phyloP scores from a whole-genome alignment of 1,284 basidiomycete species.

The Boletellus deceptivus region DNA sequence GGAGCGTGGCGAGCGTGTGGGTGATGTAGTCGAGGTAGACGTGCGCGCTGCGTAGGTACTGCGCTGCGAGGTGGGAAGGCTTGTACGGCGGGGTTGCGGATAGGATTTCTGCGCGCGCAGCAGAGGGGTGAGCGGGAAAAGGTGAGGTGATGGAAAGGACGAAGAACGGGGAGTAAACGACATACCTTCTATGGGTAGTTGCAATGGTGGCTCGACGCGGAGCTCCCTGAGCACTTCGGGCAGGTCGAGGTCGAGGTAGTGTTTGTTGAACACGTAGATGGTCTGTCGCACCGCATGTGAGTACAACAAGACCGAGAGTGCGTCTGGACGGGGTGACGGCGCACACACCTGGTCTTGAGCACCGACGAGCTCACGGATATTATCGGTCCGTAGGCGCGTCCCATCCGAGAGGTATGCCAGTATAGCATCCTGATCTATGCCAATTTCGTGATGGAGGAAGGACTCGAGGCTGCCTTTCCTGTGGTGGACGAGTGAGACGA shows the following conservation, averaged over 20 bases:
- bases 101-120: constrained; percentile 47
- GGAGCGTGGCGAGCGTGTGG: constrained; percentile 49
- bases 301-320: background rate
- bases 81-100: constrained; percentile 69
- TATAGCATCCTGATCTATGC: constrained; percentile 61
- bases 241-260: constrained; percentile 65
- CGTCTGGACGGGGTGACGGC: background rate
- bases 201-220: constrained; percentile 55
- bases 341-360: constrained; percentile 62
- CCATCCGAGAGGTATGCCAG: constrained; percentile 78
- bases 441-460: constrained; percentile 67
- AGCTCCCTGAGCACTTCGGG: constrained; percentile 60
- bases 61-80: constrained; percentile 59
- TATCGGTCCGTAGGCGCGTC: constrained; percentile 60
- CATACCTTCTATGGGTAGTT: constrained; percentile 66
- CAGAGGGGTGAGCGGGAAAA: background rate
- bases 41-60: constrained; percentile 62
- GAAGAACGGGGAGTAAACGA: background rate
- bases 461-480: constrained; percentile 62
- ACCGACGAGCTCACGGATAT: constrained; percentile 69
- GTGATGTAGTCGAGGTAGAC: constrained; percentile 59
- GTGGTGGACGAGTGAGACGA: constrained; percentile 11
- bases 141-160: background rate
- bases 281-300: constrained; percentile 41
- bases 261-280: constrained; percentile 79